Evolutionary conservation across 176 grass and related monocot species (phyloP).

Genomic region (Zoysia japonica): DNA sequence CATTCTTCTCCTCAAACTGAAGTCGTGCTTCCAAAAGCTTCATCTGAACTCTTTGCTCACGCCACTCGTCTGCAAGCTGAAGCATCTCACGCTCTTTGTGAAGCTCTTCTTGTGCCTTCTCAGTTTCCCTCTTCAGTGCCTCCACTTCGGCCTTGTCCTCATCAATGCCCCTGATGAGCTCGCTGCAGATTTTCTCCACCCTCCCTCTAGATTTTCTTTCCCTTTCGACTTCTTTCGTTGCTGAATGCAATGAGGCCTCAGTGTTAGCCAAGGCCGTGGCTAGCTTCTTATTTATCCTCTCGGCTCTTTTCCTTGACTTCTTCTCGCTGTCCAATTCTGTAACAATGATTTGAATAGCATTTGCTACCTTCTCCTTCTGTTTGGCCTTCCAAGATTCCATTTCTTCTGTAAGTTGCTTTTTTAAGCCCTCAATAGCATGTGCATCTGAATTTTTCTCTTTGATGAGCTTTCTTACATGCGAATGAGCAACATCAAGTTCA

Average conservation of each 20-base stretch:
- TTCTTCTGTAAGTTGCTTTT: constrained; percentile 39
- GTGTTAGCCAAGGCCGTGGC: constrained; percentile 41
- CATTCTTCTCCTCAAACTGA: constrained; percentile 93
- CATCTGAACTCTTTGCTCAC: constrained; percentile 92
- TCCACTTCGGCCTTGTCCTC: constrained; percentile 63
- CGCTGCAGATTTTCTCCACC: constrained; percentile 65
- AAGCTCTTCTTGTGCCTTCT: constrained; percentile 62
- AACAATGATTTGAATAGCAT: constrained; percentile 45
- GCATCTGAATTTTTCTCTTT: constrained; percentile 42
- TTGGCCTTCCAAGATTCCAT: constrained; percentile 60
- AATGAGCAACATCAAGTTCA: constrained; percentile 56
- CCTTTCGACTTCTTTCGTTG: constrained; percentile 58
- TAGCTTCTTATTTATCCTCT: constrained; percentile 68
- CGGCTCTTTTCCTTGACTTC: constrained; percentile 69
- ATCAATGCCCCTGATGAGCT: constrained; percentile 62
- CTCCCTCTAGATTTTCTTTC: constrained; percentile 65
- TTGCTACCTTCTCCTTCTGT: constrained; percentile 60
- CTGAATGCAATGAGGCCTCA: constrained; percentile 49
- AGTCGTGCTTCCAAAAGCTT: constrained; percentile 74
- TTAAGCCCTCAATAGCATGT: not conserved
- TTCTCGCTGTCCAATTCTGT: constrained; percentile 64
- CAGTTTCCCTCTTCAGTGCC: constrained; percentile 64
- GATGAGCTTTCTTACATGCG: constrained; percentile 56
- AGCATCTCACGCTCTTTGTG: constrained; percentile 91
- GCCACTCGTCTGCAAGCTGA: constrained; percentile 78